Conservation (phyloP, 2,329 filamentous ascomycete species). For the Pseudogymnoascus sp. region DNA sequence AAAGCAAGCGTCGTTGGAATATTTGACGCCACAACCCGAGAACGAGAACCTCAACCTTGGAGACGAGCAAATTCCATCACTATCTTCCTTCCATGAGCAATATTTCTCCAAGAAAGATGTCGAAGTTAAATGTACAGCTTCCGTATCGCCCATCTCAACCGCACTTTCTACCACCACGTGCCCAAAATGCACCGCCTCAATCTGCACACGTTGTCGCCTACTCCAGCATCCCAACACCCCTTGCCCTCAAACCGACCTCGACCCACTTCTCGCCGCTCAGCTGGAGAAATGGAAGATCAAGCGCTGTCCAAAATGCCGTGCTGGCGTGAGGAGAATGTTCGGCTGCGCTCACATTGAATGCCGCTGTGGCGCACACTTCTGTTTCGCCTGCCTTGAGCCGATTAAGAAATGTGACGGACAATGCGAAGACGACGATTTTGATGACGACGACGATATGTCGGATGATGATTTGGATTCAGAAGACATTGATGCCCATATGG, state of each 20-base stretch:
- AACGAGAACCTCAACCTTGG: neutral
- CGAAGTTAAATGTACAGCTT: neutral
- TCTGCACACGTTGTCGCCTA: constrained; percentile 37
- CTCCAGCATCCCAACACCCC: constrained; percentile 29
- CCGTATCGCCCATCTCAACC: neutral
- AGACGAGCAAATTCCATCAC: neutral
- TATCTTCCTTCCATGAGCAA: neutral
- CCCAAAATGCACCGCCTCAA: constrained; percentile 33
- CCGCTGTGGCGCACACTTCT: constrained; percentile 41
- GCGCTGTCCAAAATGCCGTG: constrained; percentile 39
- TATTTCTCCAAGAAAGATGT: neutral
- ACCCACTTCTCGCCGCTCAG: constrained; percentile 27
- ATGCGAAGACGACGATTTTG: constrained; percentile 16
- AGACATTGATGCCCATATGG: constrained; percentile 21
- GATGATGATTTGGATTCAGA: constrained; percentile 23
- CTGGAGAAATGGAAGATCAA: constrained; percentile 39
- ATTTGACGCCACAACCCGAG: neutral
- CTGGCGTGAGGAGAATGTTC: constrained; percentile 38
- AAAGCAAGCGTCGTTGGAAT: neutral
- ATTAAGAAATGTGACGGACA: constrained; percentile 18
- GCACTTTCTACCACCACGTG: constrained; percentile 29
- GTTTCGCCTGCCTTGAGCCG: constrained; percentile 34
- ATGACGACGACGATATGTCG: constrained; percentile 19
- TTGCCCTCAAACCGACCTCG: constrained; percentile 31
- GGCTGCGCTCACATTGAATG: constrained; percentile 41